These are phyloP conservation scores for Penicillium fuscoglaucum DNA, from an alignment of 2,329 filamentous ascomycete species.

Conservation along the genomic window DNA sequence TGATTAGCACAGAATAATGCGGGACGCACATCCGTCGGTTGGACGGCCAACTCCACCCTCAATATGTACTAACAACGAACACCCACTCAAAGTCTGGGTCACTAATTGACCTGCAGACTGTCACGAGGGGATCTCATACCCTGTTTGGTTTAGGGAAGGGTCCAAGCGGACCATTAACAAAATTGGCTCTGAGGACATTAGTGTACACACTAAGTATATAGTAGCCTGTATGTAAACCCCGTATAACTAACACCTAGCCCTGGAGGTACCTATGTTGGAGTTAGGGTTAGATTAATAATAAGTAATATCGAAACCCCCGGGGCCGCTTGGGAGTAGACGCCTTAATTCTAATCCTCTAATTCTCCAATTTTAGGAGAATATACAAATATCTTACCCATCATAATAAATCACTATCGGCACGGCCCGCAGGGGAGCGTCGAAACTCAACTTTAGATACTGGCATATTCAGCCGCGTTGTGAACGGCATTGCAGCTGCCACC, in stretches of 20 bases:
- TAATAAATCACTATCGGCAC: slow-evolving; percentile 1
- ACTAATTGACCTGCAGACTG: not conserved
- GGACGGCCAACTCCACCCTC: not conserved
- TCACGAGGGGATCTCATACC: not conserved
- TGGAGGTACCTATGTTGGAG: not conserved
- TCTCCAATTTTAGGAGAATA: not conserved
- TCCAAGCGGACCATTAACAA: not conserved
- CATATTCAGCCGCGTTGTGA: slow-evolving; percentile 6
- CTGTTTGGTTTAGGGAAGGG: not conserved
- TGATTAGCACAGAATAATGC: not conserved
- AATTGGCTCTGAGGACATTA: not conserved
- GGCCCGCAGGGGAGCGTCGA: slow-evolving; percentile 5
- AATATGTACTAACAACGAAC: not conserved
- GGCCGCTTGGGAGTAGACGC: not conserved
- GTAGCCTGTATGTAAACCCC: not conserved
- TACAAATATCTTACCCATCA: not conserved
- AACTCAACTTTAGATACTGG: not conserved
- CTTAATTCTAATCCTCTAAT: not conserved
- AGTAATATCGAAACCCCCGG: not conserved
- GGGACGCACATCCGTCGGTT: not conserved
- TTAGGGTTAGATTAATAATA: not conserved
- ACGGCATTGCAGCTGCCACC: slow-evolving; percentile 16
- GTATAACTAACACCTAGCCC: not conserved
- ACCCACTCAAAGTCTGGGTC: not conserved
- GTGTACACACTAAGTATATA: not conserved